phyloP scores from a whole-genome alignment of 805 yeast species.

The Sporopachydermia quercuum region DNA sequence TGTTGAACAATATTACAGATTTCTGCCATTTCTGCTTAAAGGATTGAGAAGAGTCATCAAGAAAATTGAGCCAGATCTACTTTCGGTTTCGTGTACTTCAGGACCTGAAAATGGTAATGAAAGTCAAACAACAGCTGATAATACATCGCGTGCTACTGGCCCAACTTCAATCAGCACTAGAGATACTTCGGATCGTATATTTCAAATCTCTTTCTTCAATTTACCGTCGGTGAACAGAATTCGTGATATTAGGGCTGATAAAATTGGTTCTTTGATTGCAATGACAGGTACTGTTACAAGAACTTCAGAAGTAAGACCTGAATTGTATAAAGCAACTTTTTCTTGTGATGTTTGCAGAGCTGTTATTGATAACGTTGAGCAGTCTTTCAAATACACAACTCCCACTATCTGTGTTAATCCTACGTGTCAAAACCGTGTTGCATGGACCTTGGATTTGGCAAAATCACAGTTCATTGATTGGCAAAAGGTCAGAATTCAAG shows the following conservation, averaged over 20 bases:
- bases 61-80: conserved; percentile 57
- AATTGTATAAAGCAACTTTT: conserved; percentile 72
- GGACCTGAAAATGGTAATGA: conserved; percentile 4
- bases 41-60: conserved; percentile 65
- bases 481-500: conserved; percentile 93
- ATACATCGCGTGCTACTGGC: conserved; percentile 16
- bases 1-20: conserved; percentile 82
- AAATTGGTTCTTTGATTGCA: conserved; percentile 70
- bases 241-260: conserved; percentile 81
- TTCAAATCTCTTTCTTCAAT: conserved; percentile 81
- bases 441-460: conserved; percentile 72
- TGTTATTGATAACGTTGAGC: conserved; percentile 78
- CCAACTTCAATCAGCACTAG: conserved; percentile 26
- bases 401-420: conserved; percentile 87
- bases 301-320: conserved; percentile 94
- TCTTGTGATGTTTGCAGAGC: conserved; percentile 83
- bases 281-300: conserved; percentile 93
- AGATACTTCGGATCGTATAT: conserved; percentile 51
- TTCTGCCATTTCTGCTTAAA: conserved; percentile 66
- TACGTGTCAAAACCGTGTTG: conserved; percentile 70
- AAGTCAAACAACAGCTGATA: conserved; percentile 8
- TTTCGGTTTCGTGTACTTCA: conserved; percentile 29
- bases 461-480: conserved; percentile 88
- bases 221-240: conserved; percentile 71
- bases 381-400: conserved; percentile 83